Base-by-base conservation (phyloP, 768 basidiomycete genomes). In the Tricholoma matsutake region DNA sequence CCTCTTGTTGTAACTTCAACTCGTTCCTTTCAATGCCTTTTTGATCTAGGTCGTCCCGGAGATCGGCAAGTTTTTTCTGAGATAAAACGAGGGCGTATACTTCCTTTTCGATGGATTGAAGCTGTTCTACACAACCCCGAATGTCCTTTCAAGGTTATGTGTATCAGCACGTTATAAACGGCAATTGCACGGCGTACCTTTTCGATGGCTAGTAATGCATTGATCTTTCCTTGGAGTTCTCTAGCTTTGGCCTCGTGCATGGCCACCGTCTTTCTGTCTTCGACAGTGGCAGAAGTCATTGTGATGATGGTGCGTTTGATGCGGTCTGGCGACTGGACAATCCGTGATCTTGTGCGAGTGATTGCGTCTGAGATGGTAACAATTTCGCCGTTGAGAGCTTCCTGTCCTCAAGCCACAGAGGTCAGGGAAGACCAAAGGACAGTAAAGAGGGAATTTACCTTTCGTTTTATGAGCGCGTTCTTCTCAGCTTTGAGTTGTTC, bases 271-370 rank as follows among this genome's bases (percentile, higher is more conserved):
- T 79, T 84, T 69, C 91, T 91, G 65, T 96, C 92, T 57, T 89
- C 88, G 16, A 82, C 71, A 1, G 86, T 85, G 0, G 83, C 86
- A 6, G 76, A 69, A 2, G 83, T 81, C 89, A 96, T 93, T n/a
- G 84, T 79, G 10, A 81, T 74, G 66, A 96, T 96, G 45, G 86
- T 90, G 55, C 87, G 85, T 69, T 88, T 91, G 65, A 96, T 89
- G 49, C 94, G 83, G 52, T 96, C 95, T 0, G 95, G 95, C 0
- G 92, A 94, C 71, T 94, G 92, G 3, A 97, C 94, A 63, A 97
- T 89, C 28, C 94, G 86, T 29, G 85, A 78, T 54, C 85, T 81
- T 0, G 86, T 86, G 45, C 87, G 84, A 11, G 76, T 74, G 63
- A 92, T 86, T 49, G 80, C 77, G 59, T 91, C 87, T 43, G 81